Evolutionary conservation across 768 basidiomycete genomes (phyloP).

Genomic region (Lentinula sp.): DNA sequence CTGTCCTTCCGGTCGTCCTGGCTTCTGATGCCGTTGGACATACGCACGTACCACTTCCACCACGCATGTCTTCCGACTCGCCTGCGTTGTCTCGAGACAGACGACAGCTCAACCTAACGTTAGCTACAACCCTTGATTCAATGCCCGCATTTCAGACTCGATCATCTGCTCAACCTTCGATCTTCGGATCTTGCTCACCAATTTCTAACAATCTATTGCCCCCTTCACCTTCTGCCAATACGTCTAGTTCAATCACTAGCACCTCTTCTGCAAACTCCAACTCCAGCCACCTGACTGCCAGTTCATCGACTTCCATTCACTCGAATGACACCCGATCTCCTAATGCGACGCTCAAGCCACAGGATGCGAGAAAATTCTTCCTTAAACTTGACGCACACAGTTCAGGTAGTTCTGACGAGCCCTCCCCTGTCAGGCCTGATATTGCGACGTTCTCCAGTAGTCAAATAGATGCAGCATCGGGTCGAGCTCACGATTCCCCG

Average conservation of each 20-base stretch:
- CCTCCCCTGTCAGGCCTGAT: background rate
- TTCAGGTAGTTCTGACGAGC: background rate
- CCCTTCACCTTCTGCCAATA: background rate
- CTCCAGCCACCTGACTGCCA: background rate
- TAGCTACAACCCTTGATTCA: background rate
- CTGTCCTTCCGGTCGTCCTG: conserved; percentile 26
- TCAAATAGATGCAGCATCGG: background rate
- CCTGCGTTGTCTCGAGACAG: conserved; percentile 10
- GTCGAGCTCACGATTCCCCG: background rate
- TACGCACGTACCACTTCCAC: conserved; percentile 16
- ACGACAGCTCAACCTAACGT: background rate
- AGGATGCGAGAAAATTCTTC: conserved; percentile 3
- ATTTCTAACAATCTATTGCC: background rate
- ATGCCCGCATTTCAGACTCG: background rate
- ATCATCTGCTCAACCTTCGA: background rate
- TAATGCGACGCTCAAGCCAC: conserved; percentile 3
- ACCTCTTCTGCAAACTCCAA: conserved; percentile 3
- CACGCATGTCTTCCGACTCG: conserved; percentile 14
- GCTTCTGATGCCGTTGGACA: conserved; percentile 7
- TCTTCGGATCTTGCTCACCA: background rate
- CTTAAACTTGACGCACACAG: conserved; percentile 1
- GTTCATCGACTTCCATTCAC: conserved; percentile 1
- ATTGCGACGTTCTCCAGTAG: background rate
- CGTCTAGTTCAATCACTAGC: background rate
- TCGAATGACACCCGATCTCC: conserved; percentile 1